These are phyloP conservation scores for Drosera capensis DNA, from an alignment of 148 eudicot genomes.

Conservation along the genomic window DNA sequence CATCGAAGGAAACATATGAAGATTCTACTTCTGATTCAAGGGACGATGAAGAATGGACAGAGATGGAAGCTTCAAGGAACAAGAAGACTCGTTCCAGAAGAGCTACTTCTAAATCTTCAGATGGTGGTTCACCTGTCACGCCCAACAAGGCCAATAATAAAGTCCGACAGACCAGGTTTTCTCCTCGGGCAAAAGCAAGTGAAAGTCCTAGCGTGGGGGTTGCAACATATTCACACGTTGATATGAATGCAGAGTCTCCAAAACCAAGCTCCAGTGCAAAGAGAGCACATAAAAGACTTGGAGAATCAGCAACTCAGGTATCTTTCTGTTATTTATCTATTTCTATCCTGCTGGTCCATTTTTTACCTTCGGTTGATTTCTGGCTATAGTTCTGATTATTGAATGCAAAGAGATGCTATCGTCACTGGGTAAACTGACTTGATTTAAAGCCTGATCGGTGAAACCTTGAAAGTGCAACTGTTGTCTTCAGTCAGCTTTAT, in stretches of 20 bases:
- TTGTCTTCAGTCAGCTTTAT: no score
- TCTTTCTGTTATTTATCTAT: slow-evolving; percentile 1
- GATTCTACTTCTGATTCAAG: slow-evolving; percentile 56
- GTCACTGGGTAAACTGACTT: no score
- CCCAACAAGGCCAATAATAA: slow-evolving; percentile 11
- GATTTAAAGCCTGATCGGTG: no score
- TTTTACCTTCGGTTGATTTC: no score
- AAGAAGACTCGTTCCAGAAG: slow-evolving; percentile 14
- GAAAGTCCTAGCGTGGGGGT: slow-evolving; percentile 21
- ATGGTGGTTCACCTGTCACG: slow-evolving; percentile 6
- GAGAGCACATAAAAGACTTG: slow-evolving; percentile 31
- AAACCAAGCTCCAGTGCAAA: slow-evolving; percentile 24
- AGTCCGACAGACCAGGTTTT: not conserved
- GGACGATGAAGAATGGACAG: slow-evolving; percentile 63
- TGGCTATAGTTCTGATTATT: no score
- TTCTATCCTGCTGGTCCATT: not conserved
- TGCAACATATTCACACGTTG: slow-evolving; percentile 14
- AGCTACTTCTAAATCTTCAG: slow-evolving; percentile 12
- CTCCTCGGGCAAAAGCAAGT: slow-evolving; percentile 17
- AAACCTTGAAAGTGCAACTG: no score
- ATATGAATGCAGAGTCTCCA: slow-evolving; percentile 12
- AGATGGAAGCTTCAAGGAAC: slow-evolving; percentile 17
- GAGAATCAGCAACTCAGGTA: slow-evolving; percentile 67
- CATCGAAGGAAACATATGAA: slow-evolving; percentile 66
- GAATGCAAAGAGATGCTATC: no score